Conservation (phyloP, 2,329 filamentous ascomycete species). For the Phyllosticta citrichinensis region DNA sequence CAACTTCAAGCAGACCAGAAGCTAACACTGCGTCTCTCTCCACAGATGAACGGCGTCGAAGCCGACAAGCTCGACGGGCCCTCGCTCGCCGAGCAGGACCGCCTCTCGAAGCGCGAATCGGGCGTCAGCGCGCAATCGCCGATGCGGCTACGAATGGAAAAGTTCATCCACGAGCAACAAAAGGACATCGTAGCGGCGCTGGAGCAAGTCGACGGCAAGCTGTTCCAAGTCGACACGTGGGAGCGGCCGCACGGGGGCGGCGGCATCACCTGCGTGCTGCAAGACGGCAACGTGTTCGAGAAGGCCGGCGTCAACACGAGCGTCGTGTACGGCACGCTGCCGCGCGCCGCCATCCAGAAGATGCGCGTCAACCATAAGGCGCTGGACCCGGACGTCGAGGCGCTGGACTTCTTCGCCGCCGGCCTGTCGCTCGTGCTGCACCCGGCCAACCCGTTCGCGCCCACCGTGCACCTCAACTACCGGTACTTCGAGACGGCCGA, state of each 20-base stretch:
- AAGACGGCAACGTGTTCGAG: slow-evolving; percentile 94
- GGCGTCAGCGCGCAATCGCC: slow-evolving; percentile 69
- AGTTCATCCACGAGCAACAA: slow-evolving; percentile 89
- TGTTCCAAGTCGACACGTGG: slow-evolving; percentile 82
- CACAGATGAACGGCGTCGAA: slow-evolving; percentile 11
- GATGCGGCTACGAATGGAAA: slow-evolving; percentile 97
- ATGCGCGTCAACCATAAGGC: slow-evolving; percentile 92
- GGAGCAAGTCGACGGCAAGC: slow-evolving; percentile 70
- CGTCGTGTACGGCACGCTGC: slow-evolving; percentile 85
- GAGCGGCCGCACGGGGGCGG: slow-evolving; percentile 78
- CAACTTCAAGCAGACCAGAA: background rate
- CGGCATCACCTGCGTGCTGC: slow-evolving; percentile 86
- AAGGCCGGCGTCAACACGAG: slow-evolving; percentile 95
- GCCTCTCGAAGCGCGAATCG: slow-evolving; percentile 66
- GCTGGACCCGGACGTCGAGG: slow-evolving; percentile 67
- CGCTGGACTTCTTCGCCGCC: slow-evolving; percentile 88
- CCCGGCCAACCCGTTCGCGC: slow-evolving; percentile 90
- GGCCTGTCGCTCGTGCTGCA: slow-evolving; percentile 90
- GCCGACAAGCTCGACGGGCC: slow-evolving; percentile 46
- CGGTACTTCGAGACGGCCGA: slow-evolving; percentile 96
- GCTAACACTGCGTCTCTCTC: background rate
- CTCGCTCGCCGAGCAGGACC: slow-evolving; percentile 77
- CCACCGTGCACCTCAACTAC: slow-evolving; percentile 96
- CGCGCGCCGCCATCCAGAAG: slow-evolving; percentile 75
- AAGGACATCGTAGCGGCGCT: slow-evolving; percentile 75